These are phyloP conservation scores for Brasenia schreberi DNA, from an alignment of 164 flowering plant species.

Conservation along the genomic window DNA sequence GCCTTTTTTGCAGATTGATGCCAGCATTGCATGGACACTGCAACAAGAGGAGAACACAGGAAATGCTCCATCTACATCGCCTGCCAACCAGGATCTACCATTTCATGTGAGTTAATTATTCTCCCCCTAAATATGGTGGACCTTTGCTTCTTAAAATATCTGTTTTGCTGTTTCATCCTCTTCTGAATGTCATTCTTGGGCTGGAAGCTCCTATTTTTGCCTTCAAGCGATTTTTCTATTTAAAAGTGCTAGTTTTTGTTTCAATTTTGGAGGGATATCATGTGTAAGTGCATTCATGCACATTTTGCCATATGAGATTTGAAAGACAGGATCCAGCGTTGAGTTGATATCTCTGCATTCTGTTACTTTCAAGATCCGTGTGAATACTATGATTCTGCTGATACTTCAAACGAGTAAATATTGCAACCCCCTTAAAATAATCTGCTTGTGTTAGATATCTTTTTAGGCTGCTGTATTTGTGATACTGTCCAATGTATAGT, in stretches of 20 bases:
- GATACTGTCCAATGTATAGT: too few species aligned
- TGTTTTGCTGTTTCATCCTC: background rate
- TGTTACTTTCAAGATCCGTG: too few species aligned
- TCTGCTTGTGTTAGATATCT: too few species aligned
- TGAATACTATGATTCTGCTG: too few species aligned
- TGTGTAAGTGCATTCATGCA: background rate
- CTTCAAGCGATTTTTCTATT: background rate
- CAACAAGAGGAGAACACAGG: slow-evolving; percentile 38
- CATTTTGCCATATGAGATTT: too few species aligned
- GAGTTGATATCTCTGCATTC: too few species aligned
- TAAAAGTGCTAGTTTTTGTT: background rate
- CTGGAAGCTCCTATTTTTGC: background rate
- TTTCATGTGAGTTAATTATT: slow-evolving; percentile 31
- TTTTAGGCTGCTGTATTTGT: too few species aligned
- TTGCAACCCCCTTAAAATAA: too few species aligned
- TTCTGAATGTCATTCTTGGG: background rate
- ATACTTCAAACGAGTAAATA: too few species aligned
- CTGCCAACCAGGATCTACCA: slow-evolving; percentile 11
- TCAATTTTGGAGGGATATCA: background rate
- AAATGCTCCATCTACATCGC: slow-evolving; percentile 10
- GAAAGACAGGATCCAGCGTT: too few species aligned
- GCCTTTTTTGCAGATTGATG: slow-evolving; percentile 21
- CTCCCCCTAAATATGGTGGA: background rate
- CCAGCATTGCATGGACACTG: slow-evolving; percentile 39
- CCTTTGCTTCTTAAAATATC: background rate